A percentile compares a stretch with the other conserved stretches of the same genome.
Conservation (phyloP, 495 filamentous ascomycete species). For the Xanthoparmelia taractica region DNA sequence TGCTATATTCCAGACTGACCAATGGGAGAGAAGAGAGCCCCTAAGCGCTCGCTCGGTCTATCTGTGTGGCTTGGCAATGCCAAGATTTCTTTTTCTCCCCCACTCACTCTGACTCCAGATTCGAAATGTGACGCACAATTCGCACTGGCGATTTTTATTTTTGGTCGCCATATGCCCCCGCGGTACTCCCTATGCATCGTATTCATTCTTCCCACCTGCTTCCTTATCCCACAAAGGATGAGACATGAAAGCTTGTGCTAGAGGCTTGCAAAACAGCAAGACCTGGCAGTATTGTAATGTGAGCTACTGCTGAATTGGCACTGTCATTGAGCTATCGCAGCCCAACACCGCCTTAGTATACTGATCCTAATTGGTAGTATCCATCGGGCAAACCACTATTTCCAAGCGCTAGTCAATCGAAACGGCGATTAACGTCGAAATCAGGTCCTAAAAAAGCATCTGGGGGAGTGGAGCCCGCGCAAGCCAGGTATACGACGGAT, state of each 20-base stretch:
- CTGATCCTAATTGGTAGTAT: not conserved
- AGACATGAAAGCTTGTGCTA: constrained; percentile 19
- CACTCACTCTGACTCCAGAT: not conserved
- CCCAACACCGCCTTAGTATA: not conserved
- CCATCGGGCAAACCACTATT: not conserved
- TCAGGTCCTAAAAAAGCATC: constrained; percentile 4
- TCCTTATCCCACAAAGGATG: constrained; percentile 9
- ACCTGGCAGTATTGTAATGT: constrained; percentile 1
- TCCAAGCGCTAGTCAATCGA: not conserved
- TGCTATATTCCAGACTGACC: no score
- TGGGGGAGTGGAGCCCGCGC: not conserved
- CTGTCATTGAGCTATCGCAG: not conserved
- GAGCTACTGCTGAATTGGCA: not conserved
- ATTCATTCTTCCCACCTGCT: not conserved
- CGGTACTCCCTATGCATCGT: not conserved
- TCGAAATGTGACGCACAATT: constrained; percentile 8
- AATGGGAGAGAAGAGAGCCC: no score
- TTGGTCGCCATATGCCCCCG: no score
- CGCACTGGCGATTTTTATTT: not conserved
- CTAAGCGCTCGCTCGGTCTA: no score
- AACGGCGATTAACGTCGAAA: constrained; percentile 5
- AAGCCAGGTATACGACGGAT: constrained; percentile 3
- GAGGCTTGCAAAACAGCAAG: constrained; percentile 12
- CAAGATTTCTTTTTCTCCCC: constrained; percentile 2
- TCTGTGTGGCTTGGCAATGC: no score